phyloP scores from a whole-genome alignment of 1,139 yeast species.

The Kodamaea alishanica region DNA sequence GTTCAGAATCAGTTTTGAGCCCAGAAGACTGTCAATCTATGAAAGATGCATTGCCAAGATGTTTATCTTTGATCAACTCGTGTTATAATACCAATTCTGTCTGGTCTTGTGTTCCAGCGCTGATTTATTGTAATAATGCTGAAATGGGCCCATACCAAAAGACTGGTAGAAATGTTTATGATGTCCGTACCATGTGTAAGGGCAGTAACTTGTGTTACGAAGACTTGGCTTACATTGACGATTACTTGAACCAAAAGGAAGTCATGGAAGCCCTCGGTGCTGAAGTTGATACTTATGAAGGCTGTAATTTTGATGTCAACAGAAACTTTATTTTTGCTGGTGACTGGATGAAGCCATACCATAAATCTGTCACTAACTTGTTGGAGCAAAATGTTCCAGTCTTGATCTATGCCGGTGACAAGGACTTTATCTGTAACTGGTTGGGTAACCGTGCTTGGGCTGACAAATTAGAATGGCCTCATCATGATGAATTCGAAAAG shows the following conservation, averaged over 20 bases:
- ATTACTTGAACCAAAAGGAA: constrained; percentile 62
- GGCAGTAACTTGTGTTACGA: constrained; percentile 69
- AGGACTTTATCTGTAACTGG: constrained; percentile 86
- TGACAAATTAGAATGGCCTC: constrained; percentile 63
- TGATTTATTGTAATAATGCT: constrained; percentile 85
- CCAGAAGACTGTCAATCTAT: constrained; percentile 79
- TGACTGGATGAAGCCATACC: constrained; percentile 89
- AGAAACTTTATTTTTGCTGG: constrained; percentile 82
- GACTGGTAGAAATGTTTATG: constrained; percentile 92
- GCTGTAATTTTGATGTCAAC: constrained; percentile 83
- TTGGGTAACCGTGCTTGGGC: constrained; percentile 86
- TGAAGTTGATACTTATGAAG: constrained; percentile 77
- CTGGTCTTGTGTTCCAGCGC: constrained; percentile 92
- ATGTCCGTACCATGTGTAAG: constrained; percentile 83
- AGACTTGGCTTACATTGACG: constrained; percentile 61
- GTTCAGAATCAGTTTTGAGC: constrained; percentile 73
- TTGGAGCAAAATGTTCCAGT: constrained; percentile 63
- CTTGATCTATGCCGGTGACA: constrained; percentile 79
- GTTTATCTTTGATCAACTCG: constrained; percentile 71
- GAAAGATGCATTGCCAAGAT: constrained; percentile 73
- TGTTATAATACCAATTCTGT: constrained; percentile 79
- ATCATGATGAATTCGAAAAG: constrained; percentile 46
- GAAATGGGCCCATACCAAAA: constrained; percentile 83
- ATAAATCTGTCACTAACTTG: constrained; percentile 59
- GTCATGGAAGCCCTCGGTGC: constrained; percentile 87